A percentile compares a stretch with the other conserved stretches of the same genome.
Conservation (phyloP, 768 basidiomycete species). For the Psilocybe sp. region DNA sequence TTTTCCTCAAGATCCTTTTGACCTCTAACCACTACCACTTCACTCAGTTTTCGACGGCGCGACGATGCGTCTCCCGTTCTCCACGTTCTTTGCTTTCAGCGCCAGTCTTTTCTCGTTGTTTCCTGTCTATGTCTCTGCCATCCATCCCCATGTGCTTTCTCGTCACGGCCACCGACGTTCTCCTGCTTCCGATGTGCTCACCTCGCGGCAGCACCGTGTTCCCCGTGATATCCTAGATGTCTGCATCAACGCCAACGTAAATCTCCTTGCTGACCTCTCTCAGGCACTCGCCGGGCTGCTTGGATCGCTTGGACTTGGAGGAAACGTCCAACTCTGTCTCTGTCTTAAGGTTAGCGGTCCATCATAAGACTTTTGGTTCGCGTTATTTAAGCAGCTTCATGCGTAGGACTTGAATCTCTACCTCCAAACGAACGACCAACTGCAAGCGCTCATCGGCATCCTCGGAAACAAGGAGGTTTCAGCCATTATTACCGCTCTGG, state of each 20-base stretch:
- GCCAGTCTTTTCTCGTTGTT: slow-evolving; percentile 16
- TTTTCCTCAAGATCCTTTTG: slow-evolving; percentile 10
- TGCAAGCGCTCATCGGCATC: slow-evolving; percentile 23
- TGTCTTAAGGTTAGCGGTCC: slow-evolving; percentile 34
- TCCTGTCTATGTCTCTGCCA: slow-evolving; percentile 8
- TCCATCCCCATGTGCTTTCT: slow-evolving; percentile 18
- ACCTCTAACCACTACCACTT: slow-evolving; percentile 3
- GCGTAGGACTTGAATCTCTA: slow-evolving; percentile 31
- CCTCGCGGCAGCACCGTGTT: slow-evolving; percentile 24
- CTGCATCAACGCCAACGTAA: slow-evolving; percentile 26
- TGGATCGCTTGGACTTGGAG: slow-evolving; percentile 15
- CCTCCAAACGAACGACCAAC: slow-evolving; percentile 25
- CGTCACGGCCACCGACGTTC: slow-evolving; percentile 18
- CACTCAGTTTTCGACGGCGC: slow-evolving; percentile 2
- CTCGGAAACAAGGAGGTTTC: slow-evolving; percentile 22
- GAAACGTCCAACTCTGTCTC: slow-evolving; percentile 31
- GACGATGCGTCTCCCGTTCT: slow-evolving; percentile 24
- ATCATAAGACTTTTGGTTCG: slow-evolving; percentile 4
- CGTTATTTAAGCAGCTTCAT: neutral
- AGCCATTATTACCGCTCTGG: slow-evolving; percentile 22
- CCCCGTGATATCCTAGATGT: slow-evolving; percentile 28
- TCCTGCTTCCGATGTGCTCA: slow-evolving; percentile 11
- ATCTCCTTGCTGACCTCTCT: slow-evolving; percentile 21
- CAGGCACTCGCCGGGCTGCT: slow-evolving; percentile 18
- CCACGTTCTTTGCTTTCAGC: slow-evolving; percentile 23